These are phyloP conservation scores for Kwoniella sp. DNA, from an alignment of 768 basidiomycete genomes.

Conservation along the genomic window DNA sequence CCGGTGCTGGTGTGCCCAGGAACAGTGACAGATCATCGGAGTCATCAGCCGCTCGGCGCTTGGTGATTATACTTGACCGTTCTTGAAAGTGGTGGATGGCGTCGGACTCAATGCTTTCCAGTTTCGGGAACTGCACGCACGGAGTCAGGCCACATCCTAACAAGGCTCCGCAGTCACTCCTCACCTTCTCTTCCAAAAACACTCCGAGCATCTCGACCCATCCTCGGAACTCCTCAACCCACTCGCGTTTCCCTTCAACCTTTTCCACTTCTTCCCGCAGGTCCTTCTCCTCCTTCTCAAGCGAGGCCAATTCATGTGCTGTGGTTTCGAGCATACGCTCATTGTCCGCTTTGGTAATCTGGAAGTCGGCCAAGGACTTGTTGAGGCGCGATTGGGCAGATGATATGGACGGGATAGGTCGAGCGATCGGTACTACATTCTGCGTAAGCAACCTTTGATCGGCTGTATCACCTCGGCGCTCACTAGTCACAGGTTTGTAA, in stretches of 20 bases:
- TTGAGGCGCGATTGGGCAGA: slow-evolving; percentile 48
- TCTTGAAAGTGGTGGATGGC: slow-evolving; percentile 68
- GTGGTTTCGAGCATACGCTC: slow-evolving; percentile 40
- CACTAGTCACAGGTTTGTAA: slow-evolving; percentile 51
- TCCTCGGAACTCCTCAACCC: slow-evolving; percentile 52
- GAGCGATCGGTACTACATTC: slow-evolving; percentile 47
- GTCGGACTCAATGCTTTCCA: slow-evolving; percentile 51
- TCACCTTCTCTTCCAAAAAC: slow-evolving; percentile 54
- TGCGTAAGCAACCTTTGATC: not conserved
- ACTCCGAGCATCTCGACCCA: slow-evolving; percentile 52
- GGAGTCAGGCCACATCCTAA: not conserved
- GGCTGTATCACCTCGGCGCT: slow-evolving; percentile 14
- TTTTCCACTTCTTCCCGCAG: slow-evolving; percentile 50
- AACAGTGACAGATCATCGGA: slow-evolving; percentile 72
- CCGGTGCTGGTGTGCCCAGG: slow-evolving; percentile 57
- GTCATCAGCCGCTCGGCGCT: slow-evolving; percentile 70
- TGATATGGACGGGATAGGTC: slow-evolving; percentile 49
- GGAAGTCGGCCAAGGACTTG: slow-evolving; percentile 43
- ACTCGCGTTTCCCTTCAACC: slow-evolving; percentile 52
- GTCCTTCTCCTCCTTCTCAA: slow-evolving; percentile 51
- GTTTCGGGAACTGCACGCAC: slow-evolving; percentile 46
- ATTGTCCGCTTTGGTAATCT: slow-evolving; percentile 36
- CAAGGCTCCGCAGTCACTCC: slow-evolving; percentile 3
- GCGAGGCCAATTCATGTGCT: slow-evolving; percentile 39
- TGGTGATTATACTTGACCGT: slow-evolving; percentile 63